Conservation (phyloP, 306 rosid species). For the Potentilla sterilis region DNA sequence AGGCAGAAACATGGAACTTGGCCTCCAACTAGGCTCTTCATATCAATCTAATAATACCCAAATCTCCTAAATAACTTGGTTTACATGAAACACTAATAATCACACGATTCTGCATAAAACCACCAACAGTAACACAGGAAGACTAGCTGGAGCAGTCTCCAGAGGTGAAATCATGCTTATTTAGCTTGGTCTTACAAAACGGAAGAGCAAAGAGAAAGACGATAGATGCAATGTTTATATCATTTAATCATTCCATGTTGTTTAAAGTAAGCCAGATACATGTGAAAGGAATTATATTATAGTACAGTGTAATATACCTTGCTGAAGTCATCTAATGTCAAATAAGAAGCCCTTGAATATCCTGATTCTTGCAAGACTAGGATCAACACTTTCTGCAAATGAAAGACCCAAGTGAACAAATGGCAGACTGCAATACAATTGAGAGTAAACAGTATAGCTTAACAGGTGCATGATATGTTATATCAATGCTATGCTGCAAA, state of each 20-base stretch:
- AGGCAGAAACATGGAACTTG: background rate
- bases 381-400: slow-evolving; percentile 59
- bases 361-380: slow-evolving; percentile 81
- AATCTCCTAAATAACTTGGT: background rate
- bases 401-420: slow-evolving; percentile 17
- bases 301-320: slow-evolving; percentile 48
- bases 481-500: background rate
- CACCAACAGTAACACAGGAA: background rate
- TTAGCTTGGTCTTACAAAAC: background rate
- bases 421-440: background rate
- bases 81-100: background rate
- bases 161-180: background rate
- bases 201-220: background rate
- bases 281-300: slow-evolving; percentile 9
- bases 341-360: slow-evolving; percentile 57
- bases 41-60: background rate
- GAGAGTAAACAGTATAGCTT: background rate
- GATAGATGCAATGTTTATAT: background rate
- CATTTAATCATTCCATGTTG: background rate
- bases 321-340: slow-evolving; percentile 63
- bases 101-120: background rate
- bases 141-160: background rate
- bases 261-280: background rate
- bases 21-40: background rate
- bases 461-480: background rate